These are phyloP conservation scores for Pichia sp. DNA, from an alignment of 1,139 yeast genomes.

Conservation along the genomic window DNA sequence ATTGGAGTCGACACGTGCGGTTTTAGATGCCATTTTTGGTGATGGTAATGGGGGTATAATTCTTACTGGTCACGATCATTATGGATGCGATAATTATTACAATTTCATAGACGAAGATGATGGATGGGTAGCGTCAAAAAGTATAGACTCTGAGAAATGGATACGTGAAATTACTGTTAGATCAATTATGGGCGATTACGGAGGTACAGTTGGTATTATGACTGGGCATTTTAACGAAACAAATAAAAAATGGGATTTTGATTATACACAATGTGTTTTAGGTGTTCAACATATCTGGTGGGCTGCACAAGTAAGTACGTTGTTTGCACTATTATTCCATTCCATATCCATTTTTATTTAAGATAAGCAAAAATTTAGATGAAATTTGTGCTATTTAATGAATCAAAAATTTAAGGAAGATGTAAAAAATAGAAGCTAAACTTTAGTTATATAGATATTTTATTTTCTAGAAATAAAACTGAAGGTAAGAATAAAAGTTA, in stretches of 20 bases:
- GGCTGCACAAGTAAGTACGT: slow-evolving; percentile 60
- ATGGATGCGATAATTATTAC: slow-evolving; percentile 77
- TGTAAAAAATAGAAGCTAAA: too few relatives aligned
- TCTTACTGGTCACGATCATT: slow-evolving; percentile 93
- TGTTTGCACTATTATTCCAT: slow-evolving; percentile 40
- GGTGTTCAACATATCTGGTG: slow-evolving; percentile 94
- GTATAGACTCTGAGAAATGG: slow-evolving; percentile 30
- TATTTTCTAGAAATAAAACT: neutral
- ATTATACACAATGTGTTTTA: slow-evolving; percentile 70
- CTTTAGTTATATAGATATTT: too few relatives aligned
- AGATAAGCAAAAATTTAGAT: too few relatives aligned
- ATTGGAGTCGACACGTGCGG: slow-evolving; percentile 55
- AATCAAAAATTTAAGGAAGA: too few relatives aligned
- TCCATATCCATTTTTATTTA: slow-evolving; percentile 25
- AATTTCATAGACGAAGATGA: slow-evolving; percentile 36
- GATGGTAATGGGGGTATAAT: slow-evolving; percentile 66
- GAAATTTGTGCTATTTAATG: too few relatives aligned
- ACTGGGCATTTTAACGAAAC: slow-evolving; percentile 54
- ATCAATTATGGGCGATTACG: slow-evolving; percentile 94
- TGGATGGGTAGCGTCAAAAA: slow-evolving; percentile 55
- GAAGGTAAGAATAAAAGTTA: neutral
- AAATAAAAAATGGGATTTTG: slow-evolving; percentile 52
- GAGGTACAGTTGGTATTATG: slow-evolving; percentile 81
- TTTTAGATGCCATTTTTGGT: slow-evolving; percentile 58
- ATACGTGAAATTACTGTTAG: slow-evolving; percentile 79